Percentiles rank a stretch among this genome's conserved stretches.
phyloP scores from a whole-genome alignment of 2,329 filamentous ascomycete genomes.

The Lachnellula arida region DNA sequence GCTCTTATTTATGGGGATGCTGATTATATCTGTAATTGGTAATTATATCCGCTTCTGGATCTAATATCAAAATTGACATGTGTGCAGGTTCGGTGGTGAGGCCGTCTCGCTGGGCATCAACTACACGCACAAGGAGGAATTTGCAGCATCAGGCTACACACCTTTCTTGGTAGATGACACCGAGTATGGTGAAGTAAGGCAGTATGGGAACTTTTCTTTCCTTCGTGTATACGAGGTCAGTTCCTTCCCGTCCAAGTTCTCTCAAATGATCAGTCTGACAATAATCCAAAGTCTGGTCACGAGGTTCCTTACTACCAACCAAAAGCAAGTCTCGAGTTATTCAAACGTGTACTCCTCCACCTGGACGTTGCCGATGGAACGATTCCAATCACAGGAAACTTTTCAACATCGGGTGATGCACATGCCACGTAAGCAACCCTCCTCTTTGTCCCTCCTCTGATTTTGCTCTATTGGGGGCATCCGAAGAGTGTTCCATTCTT shows the following conservation, averaged over 20 bases:
- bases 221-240: slow-evolving; percentile 25
- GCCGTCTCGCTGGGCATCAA: slow-evolving; percentile 49
- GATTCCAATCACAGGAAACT: slow-evolving; percentile 14
- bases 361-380: slow-evolving; percentile 41
- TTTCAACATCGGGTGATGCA: slow-evolving; percentile 17
- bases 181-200: slow-evolving; percentile 53
- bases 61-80: neutral
- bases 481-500: too few relatives aligned
- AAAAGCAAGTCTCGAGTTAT: slow-evolving; percentile 25
- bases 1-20: slow-evolving; percentile 53
- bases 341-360: slow-evolving; percentile 25
- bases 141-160: slow-evolving; percentile 51
- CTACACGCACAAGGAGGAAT: slow-evolving; percentile 40
- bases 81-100: slow-evolving; percentile 48
- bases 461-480: too few relatives aligned
- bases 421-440: slow-evolving; percentile 11
- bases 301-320: slow-evolving; percentile 27
- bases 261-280: neutral
- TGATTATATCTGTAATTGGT: slow-evolving; percentile 25
- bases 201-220: slow-evolving; percentile 48
- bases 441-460: too few relatives aligned
- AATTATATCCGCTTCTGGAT: neutral
- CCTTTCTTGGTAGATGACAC: slow-evolving; percentile 50
- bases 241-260: neutral
- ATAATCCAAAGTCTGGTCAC: slow-evolving; percentile 11